A percentile compares a stretch with the other conserved stretches of the same genome.
Conservation (phyloP, 768 basidiomycete genomes). For the Leccinum arenicola region DNA sequence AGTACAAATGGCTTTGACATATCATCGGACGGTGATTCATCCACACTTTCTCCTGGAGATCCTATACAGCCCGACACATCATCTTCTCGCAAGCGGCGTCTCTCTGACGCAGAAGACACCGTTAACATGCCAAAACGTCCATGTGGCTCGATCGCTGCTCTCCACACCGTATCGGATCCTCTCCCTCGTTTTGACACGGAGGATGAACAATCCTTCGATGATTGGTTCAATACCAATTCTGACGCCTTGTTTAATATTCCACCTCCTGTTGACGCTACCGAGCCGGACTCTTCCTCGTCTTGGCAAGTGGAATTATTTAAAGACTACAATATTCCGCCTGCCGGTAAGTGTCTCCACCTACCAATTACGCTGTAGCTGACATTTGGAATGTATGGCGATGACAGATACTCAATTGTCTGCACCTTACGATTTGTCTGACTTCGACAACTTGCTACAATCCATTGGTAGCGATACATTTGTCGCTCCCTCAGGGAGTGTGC, state of each 20-base stretch:
- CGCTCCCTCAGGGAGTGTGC: neutral
- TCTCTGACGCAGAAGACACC: constrained; percentile 32
- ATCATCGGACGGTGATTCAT: neutral
- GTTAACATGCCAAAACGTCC: constrained; percentile 28
- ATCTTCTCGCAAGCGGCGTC: constrained; percentile 33
- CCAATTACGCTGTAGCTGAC: neutral
- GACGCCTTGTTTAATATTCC: constrained; percentile 28
- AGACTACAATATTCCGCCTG: constrained; percentile 20
- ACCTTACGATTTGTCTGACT: neutral
- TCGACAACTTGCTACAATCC: constrained; percentile 11
- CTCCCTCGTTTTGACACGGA: constrained; percentile 14
- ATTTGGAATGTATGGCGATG: neutral
- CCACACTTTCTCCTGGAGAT: neutral
- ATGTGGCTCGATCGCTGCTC: constrained; percentile 6
- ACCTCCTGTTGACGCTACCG: constrained; percentile 19
- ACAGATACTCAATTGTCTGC: neutral
- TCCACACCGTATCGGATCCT: constrained; percentile 34
- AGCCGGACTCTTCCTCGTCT: constrained; percentile 23
- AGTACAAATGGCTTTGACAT: constrained; percentile 1
- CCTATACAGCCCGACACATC: neutral
- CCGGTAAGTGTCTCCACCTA: constrained; percentile 6
- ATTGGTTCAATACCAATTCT: constrained; percentile 35
- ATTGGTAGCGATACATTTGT: neutral
- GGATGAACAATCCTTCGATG: constrained; percentile 28
- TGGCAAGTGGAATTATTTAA: constrained; percentile 37